Percentiles rank a stretch among this genome's conserved stretches.
These are phyloP conservation scores for Talaromyces atroroseus DNA, from an alignment of 2,329 filamentous ascomycete genomes.

Conservation along the genomic window DNA sequence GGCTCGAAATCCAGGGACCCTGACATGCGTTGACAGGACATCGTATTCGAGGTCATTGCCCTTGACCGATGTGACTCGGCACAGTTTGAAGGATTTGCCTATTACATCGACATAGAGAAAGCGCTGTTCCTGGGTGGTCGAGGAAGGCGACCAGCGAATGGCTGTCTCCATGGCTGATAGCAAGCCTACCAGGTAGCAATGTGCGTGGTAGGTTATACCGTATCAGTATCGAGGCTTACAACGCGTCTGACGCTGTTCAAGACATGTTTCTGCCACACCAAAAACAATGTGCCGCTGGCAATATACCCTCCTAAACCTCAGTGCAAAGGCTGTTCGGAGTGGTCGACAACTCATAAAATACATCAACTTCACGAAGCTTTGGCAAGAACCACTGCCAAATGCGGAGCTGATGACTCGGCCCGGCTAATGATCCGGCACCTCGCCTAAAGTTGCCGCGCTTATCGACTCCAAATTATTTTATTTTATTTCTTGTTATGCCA, in stretches of 20 bases:
- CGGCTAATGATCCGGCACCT: conserved; percentile 23
- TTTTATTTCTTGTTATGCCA: neutral
- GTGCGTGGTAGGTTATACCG: neutral
- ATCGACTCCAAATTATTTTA: neutral
- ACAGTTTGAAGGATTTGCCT: conserved; percentile 54
- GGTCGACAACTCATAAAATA: neutral
- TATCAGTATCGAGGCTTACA: neutral
- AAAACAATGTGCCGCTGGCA: neutral
- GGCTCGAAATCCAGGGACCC: conserved; percentile 57
- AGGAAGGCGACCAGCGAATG: conserved; percentile 59
- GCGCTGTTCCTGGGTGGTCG: conserved; percentile 47
- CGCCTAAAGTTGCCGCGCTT: conserved; percentile 7
- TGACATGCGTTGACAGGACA: conserved; percentile 48
- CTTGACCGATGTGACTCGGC: conserved; percentile 42
- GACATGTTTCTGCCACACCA: conserved; percentile 13
- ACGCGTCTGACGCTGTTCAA: neutral
- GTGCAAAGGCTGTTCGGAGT: neutral
- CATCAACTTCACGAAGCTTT: neutral
- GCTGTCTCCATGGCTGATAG: conserved; percentile 50
- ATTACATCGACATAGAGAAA: conserved; percentile 59
- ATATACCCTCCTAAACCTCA: neutral
- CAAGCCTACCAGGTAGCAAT: neutral
- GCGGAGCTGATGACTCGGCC: conserved; percentile 24
- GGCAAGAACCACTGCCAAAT: conserved; percentile 6
- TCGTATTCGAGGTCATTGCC: conserved; percentile 46